Percentiles rank a stretch among this genome's conserved stretches.
phyloP scores from a whole-genome alignment of 78 protist genomes.

The Dictyostelium firmibasis region DNA sequence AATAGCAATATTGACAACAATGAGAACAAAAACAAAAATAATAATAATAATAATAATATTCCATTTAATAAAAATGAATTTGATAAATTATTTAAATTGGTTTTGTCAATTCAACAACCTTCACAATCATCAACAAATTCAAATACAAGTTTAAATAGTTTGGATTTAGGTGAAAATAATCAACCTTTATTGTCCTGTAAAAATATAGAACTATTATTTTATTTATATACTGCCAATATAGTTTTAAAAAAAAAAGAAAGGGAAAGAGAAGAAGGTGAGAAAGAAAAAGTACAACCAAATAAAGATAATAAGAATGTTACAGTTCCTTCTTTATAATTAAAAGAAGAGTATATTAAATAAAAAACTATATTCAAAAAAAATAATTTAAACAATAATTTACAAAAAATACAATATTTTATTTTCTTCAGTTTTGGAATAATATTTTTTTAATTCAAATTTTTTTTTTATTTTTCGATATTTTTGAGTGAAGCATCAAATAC shows the following conservation, averaged over 20 bases:
- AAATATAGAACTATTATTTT: constrained; percentile 35
- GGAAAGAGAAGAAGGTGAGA: background rate
- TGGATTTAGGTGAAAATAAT: background rate
- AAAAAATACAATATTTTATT: no score
- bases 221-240: constrained; percentile 11
- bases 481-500: no score
- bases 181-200: constrained; percentile 12
- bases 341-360: background rate
- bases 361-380: background rate
- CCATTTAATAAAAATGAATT: constrained; percentile 13
- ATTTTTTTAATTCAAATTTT: no score
- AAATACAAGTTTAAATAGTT: background rate
- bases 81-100: background rate
- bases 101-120: background rate
- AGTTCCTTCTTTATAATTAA: background rate
- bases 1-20: background rate
- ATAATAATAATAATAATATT: background rate
- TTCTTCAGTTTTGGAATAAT: no score
- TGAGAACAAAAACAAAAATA: background rate
- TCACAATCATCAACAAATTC: background rate
- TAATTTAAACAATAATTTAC: no score
- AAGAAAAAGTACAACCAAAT: background rate
- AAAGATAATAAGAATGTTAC: background rate
- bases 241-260: background rate
- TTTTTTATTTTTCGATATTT: no score